Percentiles rank a stretch among this genome's conserved stretches.
These are phyloP conservation scores for Gossypium australe DNA, from an alignment of 345 rosid species.

Conservation along the genomic window DNA sequence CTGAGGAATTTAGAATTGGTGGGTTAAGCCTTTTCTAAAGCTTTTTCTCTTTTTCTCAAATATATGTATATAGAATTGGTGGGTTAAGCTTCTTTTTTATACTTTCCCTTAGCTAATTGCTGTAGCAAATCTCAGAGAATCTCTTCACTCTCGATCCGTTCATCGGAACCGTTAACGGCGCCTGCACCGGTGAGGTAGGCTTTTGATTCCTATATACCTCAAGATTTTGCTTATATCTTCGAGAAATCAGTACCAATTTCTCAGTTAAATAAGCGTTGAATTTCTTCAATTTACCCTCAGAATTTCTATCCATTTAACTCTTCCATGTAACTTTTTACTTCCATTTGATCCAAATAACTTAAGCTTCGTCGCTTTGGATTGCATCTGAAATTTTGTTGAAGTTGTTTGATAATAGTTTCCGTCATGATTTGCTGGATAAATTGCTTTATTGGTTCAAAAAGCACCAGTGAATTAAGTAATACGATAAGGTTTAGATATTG, in stretches of 20 bases:
- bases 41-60: too few relatives aligned
- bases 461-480: not conserved
- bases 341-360: not conserved
- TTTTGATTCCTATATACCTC: not conserved
- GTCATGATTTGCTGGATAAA: not conserved
- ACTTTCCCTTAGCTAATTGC: not conserved
- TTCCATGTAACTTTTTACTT: not conserved
- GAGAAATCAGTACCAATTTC: not conserved
- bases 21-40: too few relatives aligned
- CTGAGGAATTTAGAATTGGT: too few relatives aligned
- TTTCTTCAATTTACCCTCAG: not conserved
- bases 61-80: too few relatives aligned
- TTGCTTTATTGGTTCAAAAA: not conserved
- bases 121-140: not conserved
- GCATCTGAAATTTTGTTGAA: not conserved
- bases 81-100: not conserved
- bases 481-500: not conserved
- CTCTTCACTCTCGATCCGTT: slow-evolving; percentile 5
- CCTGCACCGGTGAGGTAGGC: not conserved
- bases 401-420: not conserved
- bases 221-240: not conserved
- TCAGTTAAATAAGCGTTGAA: not conserved
- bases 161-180: not conserved
- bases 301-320: not conserved
- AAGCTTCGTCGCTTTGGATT: not conserved